Base-by-base conservation (phyloP, 371 early-diverging fungal species). In the Mucor racemosus region DNA sequence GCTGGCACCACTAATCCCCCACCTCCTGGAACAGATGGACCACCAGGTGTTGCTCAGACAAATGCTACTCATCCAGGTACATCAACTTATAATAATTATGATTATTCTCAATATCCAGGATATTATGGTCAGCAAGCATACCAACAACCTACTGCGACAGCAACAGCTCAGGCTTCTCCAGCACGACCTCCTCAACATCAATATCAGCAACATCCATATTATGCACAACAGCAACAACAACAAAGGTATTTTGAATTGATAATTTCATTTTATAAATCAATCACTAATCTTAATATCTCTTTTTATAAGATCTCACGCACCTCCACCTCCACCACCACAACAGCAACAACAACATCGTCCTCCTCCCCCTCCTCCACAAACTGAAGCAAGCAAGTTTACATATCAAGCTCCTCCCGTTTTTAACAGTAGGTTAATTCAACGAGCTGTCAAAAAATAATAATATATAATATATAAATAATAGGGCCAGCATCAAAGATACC, bases 21-120 rank as follows among this genome's bases (percentile, higher is more conserved):
- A 34, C 67, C 74, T 42, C 64, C 68, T 40, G 73, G 73, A 14
- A 56, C 60, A 33, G 66, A 69, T n/a, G 34, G 59, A 36, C 34
- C 71, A 59, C 35, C 71, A 68, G 59, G 65, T 17, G 57, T 21
- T 26, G 17, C 4, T 31, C 19, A 44, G 14, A 21, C 46, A 31
- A 56, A 41, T 34, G 48, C 48, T 31, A 40, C 17, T 34, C 36
- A 46, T 34, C 38, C 61, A 58, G 58, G 58, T 14, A 41, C 58
- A 10, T n/a, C n/a, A 6, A 3, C 44, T 15, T 41, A 38, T 4
- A 38, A 38, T 58, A 58, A 58, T n/a, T 64, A 64, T 58, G 36
- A 64, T 19, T 67, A 67, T 48, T 38, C 56, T 21, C 67, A 61
- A 41, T 65, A 65, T n/a, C 13, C 42, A 33, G 69, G 64, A 4